Conservation (phyloP, 768 basidiomycete species). For the Kwoniella sp. region DNA sequence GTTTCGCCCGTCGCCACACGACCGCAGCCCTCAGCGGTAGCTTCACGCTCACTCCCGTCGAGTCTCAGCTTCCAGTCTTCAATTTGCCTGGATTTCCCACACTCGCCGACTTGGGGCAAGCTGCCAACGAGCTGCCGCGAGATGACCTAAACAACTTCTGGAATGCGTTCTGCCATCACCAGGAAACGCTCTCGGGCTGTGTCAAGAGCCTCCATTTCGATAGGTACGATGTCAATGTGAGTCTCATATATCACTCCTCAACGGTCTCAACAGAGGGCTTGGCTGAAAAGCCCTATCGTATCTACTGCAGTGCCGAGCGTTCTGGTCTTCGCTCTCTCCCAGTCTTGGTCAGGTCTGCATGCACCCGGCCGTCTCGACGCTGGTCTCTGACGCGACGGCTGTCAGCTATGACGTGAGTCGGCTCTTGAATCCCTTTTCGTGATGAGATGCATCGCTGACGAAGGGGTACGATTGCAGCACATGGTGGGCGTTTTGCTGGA, state of each 20-base stretch:
- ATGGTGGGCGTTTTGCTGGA: constrained; percentile 28
- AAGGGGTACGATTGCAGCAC: constrained; percentile 32
- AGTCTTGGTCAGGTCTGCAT: constrained; percentile 85
- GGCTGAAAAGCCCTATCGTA: background rate
- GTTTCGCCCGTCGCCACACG: constrained; percentile 30
- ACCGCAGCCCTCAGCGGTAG: constrained; percentile 16
- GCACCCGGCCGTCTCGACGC: constrained; percentile 79
- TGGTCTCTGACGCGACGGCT: constrained; percentile 88
- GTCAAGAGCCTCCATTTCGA: constrained; percentile 79
- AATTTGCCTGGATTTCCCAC: constrained; percentile 79
- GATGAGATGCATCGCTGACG: constrained; percentile 1
- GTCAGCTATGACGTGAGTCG: constrained; percentile 82
- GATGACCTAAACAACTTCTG: constrained; percentile 60
- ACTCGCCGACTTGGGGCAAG: constrained; percentile 79
- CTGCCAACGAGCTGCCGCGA: constrained; percentile 3
- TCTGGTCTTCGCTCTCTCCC: constrained; percentile 76
- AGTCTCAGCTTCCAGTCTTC: constrained; percentile 63
- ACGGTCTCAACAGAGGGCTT: too few species aligned
- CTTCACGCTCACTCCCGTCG: background rate
- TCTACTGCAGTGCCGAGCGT: constrained; percentile 64
- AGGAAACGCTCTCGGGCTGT: constrained; percentile 77
- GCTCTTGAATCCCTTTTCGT: background rate
- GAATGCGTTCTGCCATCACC: constrained; percentile 89
- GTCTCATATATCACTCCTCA: constrained; percentile 1
- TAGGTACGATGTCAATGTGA: constrained; percentile 77